Percentiles rank a stretch among this genome's conserved stretches.
These are phyloP conservation scores for Didymella sp. DNA, from an alignment of 2,329 filamentous ascomycete species.

Conservation along the genomic window DNA sequence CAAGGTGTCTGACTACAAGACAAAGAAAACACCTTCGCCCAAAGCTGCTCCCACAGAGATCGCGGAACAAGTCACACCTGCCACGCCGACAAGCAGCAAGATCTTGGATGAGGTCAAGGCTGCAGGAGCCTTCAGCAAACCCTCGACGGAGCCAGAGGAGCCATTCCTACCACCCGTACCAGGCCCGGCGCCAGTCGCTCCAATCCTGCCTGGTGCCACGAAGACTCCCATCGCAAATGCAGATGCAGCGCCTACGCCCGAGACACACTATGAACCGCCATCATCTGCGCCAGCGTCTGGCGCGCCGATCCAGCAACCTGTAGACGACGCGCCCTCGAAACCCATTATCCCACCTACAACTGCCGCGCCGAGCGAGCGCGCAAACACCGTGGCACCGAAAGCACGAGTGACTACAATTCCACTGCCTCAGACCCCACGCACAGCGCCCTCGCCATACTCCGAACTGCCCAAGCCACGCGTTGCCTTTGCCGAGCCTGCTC, in stretches of 20 bases:
- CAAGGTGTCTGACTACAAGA: slow-evolving; percentile 17
- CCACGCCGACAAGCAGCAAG: slow-evolving; percentile 36
- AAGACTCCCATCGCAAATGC: background rate
- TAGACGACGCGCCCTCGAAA: background rate
- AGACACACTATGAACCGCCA: background rate
- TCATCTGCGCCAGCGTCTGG: background rate
- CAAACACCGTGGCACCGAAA: slow-evolving; percentile 8
- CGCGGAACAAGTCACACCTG: slow-evolving; percentile 34
- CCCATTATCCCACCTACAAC: slow-evolving; percentile 9
- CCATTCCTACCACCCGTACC: slow-evolving; percentile 12
- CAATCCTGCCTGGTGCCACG: slow-evolving; percentile 8
- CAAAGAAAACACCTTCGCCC: slow-evolving; percentile 22
- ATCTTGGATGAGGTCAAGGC: slow-evolving; percentile 41
- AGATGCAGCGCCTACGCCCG: background rate
- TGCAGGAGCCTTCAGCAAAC: slow-evolving; percentile 30
- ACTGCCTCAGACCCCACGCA: slow-evolving; percentile 30
- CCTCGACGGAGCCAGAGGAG: slow-evolving; percentile 5
- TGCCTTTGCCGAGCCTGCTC: slow-evolving; percentile 16
- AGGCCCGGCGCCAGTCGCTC: slow-evolving; percentile 17
- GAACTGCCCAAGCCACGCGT: slow-evolving; percentile 4
- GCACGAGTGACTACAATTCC: slow-evolving; percentile 33
- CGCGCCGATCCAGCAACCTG: slow-evolving; percentile 14
- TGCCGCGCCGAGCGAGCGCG: slow-evolving; percentile 12
- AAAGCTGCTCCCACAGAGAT: slow-evolving; percentile 21
- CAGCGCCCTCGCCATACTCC: slow-evolving; percentile 22